Base-by-base conservation (phyloP, 2,329 filamentous ascomycete genomes). In the Ceratocystiopsis brevicomis region DNA sequence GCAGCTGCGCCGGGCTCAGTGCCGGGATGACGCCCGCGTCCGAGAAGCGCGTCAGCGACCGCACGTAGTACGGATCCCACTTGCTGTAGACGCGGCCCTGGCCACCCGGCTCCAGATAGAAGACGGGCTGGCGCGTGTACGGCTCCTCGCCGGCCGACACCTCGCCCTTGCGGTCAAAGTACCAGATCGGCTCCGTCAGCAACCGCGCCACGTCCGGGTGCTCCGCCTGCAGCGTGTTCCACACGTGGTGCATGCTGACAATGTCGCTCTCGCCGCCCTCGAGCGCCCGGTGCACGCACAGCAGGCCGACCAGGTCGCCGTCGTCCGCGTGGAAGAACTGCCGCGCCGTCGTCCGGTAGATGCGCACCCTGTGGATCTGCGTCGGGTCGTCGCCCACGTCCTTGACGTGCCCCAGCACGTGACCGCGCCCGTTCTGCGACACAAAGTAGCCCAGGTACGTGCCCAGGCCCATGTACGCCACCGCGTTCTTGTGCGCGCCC, bases 101-200 rank as follows among this genome's bases (percentile, higher is more conserved):
- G 8, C 71, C 69, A 8, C 69, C 73, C 6, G 71, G 73, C 63
- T 92, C 84, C 4, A 86, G 64, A 57, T 86, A 92, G 52, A 90
- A 73, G 16, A 93, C 73, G 13, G 73, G 69, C 32, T 78, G 75
- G 38, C 69, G 67, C 52, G 84, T 81, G 61, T 76, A 92, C 45
- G 77, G 76, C 44, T 87, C 73, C 59, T 92, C 69, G 13, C 82
- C 84, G 14, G 67, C 62, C 18, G 76, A 81, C 1, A 73, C 75
- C 64, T 93, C 85, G 12, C 85, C 85, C 64, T 93, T 93, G 44
- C 85, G 78, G 60, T 93, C 85, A 58, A 92, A 88, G 63, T 92
- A 90, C 85, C 85, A 93, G 49, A 85, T 74, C 1, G 85, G 84
- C 56, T 78, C 63, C 1, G 81, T 79, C 43, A 93, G 65, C 6